Evolutionary conservation across 164 flowering plant species (phyloP), one percentile per base, ranked within the genome.

Genomic region (Sedum album): DNA sequence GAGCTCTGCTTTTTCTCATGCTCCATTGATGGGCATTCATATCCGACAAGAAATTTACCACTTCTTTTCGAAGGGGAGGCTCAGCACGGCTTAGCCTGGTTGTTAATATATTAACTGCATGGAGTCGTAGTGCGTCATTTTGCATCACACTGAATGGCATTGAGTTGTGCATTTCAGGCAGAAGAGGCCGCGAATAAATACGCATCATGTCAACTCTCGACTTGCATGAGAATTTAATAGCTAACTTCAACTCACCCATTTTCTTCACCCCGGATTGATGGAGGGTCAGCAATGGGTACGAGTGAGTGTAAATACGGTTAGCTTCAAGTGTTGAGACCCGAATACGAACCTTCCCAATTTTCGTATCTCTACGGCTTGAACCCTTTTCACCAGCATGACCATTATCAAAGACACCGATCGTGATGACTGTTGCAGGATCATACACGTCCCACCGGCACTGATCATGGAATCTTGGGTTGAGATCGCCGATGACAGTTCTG

Each of bases 381-480:
- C 73, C 76, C 28, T 68, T 69, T 25, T 74, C 82, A n/a, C 72
- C 75, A 39, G 79, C 63, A 2, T 82, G 82, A 4, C 79, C 63
- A 60, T 80, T 83, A 66, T 86, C 87, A 51, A 86, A 84, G 41
- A 85, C 88, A 31, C 87, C 87, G 0, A 86, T 71, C 1, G 86
- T 85, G 18, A 86, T 74, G 31, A 86, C 91, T 5, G 91, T 86
- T 31, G 87, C 79, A 15, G 85, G 88, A 70, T 86, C 91, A 71
- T 71, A 82, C 13, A 86, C 91, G 68, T 86, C 91, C 88, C 88
- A 86, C 18, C 85, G 74, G 69, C 85, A 86, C 69, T 86, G 91
- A 82, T 86, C 91, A 15, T 86, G 85, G 74, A 74, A 86, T 64
- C 81, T 83, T 1, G 91, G 88, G 70, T 73, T 82, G 53, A 82